These are phyloP conservation scores for Lentinus brumalis DNA, from an alignment of 768 basidiomycete genomes.

Conservation along the genomic window DNA sequence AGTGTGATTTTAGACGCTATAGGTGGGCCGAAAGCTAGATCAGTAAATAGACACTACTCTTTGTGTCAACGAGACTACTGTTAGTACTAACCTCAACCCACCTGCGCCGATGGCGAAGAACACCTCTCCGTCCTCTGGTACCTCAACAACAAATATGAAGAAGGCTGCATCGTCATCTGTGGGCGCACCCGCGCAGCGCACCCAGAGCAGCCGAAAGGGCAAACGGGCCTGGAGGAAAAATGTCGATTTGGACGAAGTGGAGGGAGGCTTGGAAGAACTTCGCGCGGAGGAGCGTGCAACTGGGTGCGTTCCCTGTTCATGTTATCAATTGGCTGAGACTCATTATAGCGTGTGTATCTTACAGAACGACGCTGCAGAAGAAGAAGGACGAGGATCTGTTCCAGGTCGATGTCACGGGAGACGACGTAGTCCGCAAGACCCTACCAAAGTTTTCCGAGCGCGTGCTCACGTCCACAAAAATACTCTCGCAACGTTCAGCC, in stretches of 20 bases:
- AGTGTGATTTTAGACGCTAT: too few species aligned
- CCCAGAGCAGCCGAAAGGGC: slow-evolving; percentile 82
- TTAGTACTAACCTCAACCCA: too few species aligned
- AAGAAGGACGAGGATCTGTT: slow-evolving; percentile 77
- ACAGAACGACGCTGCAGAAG: slow-evolving; percentile 65
- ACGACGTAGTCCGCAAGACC: slow-evolving; percentile 68
- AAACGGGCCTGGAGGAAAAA: slow-evolving; percentile 95
- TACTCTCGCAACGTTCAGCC: slow-evolving; percentile 84
- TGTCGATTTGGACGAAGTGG: slow-evolving; percentile 80
- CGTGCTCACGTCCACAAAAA: slow-evolving; percentile 70
- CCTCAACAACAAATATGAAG: not conserved
- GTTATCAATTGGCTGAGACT: not conserved
- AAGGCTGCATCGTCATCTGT: slow-evolving; percentile 23
- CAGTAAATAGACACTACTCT: too few species aligned
- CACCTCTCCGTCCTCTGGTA: not conserved
- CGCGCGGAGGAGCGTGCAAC: slow-evolving; percentile 80
- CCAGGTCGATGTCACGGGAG: slow-evolving; percentile 77
- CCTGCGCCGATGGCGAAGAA: too few species aligned
- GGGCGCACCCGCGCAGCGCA: slow-evolving; percentile 62
- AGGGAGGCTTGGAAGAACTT: slow-evolving; percentile 71
- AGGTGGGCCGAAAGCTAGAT: too few species aligned
- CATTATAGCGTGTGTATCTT: not conserved
- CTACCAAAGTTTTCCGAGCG: slow-evolving; percentile 56
- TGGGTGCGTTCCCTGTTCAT: slow-evolving; percentile 55
- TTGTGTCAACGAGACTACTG: too few species aligned